Percentiles rank a stretch among this genome's conserved stretches.
phyloP scores from a whole-genome alignment of 2,329 filamentous ascomycete species.

The Phaeosphaeria sp. region DNA sequence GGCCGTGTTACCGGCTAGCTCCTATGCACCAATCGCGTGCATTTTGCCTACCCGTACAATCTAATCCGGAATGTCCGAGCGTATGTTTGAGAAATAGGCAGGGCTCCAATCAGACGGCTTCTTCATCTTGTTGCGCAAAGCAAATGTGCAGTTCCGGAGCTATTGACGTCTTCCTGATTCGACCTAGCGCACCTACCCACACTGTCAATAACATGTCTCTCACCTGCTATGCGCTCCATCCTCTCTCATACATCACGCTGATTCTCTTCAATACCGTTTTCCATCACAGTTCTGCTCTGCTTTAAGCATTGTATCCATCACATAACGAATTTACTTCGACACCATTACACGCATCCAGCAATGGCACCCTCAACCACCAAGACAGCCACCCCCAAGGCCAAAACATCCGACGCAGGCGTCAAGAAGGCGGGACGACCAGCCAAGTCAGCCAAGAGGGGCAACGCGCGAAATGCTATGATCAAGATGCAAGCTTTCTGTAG shows the following conservation, averaged over 20 bases:
- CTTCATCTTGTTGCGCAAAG: constrained; percentile 1
- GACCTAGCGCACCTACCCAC: constrained; percentile 5
- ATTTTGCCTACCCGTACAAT: not conserved
- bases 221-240: constrained; percentile 11
- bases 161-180: not conserved
- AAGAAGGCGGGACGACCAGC: constrained; percentile 34
- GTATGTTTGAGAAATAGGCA: constrained; percentile 15
- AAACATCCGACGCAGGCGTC: constrained; percentile 29
- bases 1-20: not conserved
- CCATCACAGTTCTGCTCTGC: not conserved
- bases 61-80: not conserved
- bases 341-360: constrained; percentile 2
- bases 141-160: constrained; percentile 3
- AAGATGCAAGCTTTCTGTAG: constrained; percentile 47
- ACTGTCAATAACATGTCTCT: constrained; percentile 15
- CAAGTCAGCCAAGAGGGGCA: constrained; percentile 25
- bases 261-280: not conserved
- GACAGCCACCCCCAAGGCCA: constrained; percentile 29
- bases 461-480: constrained; percentile 37
- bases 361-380: constrained; percentile 39
- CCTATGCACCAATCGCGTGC: not conserved
- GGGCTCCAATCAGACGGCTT: constrained; percentile 11
- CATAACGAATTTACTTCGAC: not conserved
- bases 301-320: not conserved
- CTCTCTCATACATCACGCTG: constrained; percentile 1